Evolutionary conservation across 352 stramenopile genomes (phyloP), one percentile per base, ranked within the genome.

Genomic region (Phytophthora kernoviae): DNA sequence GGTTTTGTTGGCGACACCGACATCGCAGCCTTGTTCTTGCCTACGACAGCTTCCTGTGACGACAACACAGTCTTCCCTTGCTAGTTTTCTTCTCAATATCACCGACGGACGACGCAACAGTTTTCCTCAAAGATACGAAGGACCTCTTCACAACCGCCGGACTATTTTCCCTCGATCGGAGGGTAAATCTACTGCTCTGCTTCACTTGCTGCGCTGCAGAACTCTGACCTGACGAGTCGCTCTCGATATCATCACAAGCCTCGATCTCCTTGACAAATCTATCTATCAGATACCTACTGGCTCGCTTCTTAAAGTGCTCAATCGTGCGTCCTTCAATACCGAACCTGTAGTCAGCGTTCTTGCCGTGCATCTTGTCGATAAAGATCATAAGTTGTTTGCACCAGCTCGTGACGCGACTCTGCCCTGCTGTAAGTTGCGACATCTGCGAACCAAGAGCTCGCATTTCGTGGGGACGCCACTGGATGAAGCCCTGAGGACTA

Each of bases 381-480:
- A 68, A 73, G 1, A 11, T 10, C 20, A 10, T 34, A 1, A 73
- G 24, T 30, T 65, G 64, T 18, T 21, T 44, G 5, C 21, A 17
- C 64, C 64, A 73, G 20, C 30, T 24, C 48, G 32, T 15, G n/a
- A 33, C 24, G 33, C 12, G 53, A 33, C n/a, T 48, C 22, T 47
- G 7, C 6, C 54, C 53, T 27, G 62, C 53, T n/a, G 46, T 48
- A 4, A 68, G 40, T 26, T 22, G 42, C 17, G 54, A 49, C 64
- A 73, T 73, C 27, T 62, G 64, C n/a, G 44, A 45, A 1, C 64
- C 64, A 6, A 73, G 47, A 42, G 60, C 58, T 27, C 37, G 58
- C 64, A 73, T 73, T 40, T 73, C 64, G 17, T n/a, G 6, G 17
- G 68, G 43, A 27, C 53, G 52, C 64, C 64, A 73, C 45, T 73